Conservation (phyloP, 768 basidiomycete genomes). For the Kwoniella mangroviensis region DNA sequence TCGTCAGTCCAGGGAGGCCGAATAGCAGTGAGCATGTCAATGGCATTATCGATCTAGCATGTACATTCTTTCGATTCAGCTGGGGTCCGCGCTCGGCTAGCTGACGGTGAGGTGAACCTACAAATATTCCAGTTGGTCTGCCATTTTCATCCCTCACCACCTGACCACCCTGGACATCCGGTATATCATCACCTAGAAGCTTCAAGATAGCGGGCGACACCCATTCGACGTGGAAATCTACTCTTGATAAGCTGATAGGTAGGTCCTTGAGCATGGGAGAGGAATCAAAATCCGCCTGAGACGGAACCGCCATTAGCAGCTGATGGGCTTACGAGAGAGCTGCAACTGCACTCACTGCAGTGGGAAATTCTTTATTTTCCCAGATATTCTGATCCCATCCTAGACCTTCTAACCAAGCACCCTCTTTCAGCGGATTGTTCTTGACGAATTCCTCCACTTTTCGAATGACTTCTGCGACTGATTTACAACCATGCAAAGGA, state of each 20-base stretch:
- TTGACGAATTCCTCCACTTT: conserved; percentile 47
- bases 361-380: conserved; percentile 74
- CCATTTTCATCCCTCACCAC: conserved; percentile 71
- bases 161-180: conserved; percentile 71
- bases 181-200: conserved; percentile 65
- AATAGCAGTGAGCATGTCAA: conserved; percentile 68
- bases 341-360: conserved; percentile 62
- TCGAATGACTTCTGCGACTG: conserved; percentile 34
- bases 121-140: conserved; percentile 68
- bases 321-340: neutral
- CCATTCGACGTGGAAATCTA: conserved; percentile 88
- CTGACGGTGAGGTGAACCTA: conserved; percentile 17
- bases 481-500: conserved; percentile 40
- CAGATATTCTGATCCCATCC: conserved; percentile 89
- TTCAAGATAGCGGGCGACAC: conserved; percentile 74
- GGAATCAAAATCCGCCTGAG: conserved; percentile 71
- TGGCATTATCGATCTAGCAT: conserved; percentile 71
- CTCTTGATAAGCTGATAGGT: conserved; percentile 72
- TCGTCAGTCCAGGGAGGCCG: conserved; percentile 67
- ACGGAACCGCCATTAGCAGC: neutral
- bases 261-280: conserved; percentile 72
- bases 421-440: conserved; percentile 24
- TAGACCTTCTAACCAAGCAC: conserved; percentile 76
- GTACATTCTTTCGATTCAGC: too few species aligned
- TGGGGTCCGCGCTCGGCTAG: too few species aligned